Conservation (phyloP, 176 grass and related monocot genomes). For the Echinochloa phyllopogon region DNA sequence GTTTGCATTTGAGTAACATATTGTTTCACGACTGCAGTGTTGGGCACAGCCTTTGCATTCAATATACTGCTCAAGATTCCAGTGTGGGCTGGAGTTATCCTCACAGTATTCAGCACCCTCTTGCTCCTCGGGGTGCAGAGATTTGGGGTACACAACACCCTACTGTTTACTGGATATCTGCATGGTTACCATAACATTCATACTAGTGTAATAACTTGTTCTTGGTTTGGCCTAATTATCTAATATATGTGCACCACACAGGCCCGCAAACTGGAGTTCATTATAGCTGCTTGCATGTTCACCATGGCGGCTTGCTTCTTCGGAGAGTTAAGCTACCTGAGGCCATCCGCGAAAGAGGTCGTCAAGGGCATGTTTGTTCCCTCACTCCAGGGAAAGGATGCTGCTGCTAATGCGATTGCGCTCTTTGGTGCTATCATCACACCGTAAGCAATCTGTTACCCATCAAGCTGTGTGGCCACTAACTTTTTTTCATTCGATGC, state of each 20-base stretch:
- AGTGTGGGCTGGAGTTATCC: conserved; percentile 78
- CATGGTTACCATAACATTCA: background rate
- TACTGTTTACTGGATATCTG: background rate
- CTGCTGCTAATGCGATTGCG: conserved; percentile 64
- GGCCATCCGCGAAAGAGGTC: conserved; percentile 62
- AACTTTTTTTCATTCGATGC: background rate
- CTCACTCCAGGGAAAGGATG: conserved; percentile 55
- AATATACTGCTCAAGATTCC: conserved; percentile 85
- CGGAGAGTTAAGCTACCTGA: conserved; percentile 78
- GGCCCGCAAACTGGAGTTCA: conserved; percentile 75
- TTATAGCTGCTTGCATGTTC: conserved; percentile 65
- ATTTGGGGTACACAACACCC: conserved; percentile 53
- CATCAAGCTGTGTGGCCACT: background rate
- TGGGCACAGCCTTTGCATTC: conserved; percentile 82
- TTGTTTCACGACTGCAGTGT: conserved; percentile 34
- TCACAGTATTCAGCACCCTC: conserved; percentile 70
- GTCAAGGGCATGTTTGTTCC: conserved; percentile 79
- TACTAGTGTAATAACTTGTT: background rate
- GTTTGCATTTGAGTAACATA: conserved; percentile 17
- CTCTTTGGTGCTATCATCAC: conserved; percentile 82
- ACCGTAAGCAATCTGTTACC: conserved; percentile 54
- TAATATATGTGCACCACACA: conserved; percentile 18
- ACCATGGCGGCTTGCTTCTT: conserved; percentile 90
- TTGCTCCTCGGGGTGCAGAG: conserved; percentile 72
- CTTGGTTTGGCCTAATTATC: background rate